Base-by-base conservation (phyloP, 2,329 filamentous ascomycete species). In the Hyphodiscus sp. region DNA sequence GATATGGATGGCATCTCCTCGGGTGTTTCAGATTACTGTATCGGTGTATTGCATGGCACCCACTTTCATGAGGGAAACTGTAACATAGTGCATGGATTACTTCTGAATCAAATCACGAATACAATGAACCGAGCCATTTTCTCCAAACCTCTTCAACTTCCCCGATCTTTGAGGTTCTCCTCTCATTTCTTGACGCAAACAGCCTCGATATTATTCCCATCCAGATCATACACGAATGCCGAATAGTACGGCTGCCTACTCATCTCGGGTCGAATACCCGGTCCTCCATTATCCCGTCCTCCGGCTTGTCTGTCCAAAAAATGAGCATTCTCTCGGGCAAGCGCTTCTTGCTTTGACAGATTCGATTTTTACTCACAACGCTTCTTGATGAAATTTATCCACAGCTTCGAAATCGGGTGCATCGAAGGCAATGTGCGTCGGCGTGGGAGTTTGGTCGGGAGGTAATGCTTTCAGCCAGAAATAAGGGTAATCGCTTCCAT, bases 141-240 rank as follows among this genome's bases (percentile, higher is more conserved):
- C 33, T 13, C 33, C 11, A 38, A 38, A 10, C 33, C 33, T 10
- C 11, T 4, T n/a, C 33, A 13, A 13, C 2, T 38, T 13, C 33
- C 33, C 33, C 13, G 11, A 38, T 15, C 16, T 38, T 38, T 5
- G 33, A 38, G 23, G 23, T 8, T 38, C 13, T 19, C 18, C 33
- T 16, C 45, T 55, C 18, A 56, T 52, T 58, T 59, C 41, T 47
- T 23, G 19, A 59, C 52, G 47, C 47, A 57, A 26, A 62, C 60
- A 51, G 60, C 58, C 47, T 62, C 58, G 49, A 62, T 59, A 44
- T 59, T 61, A 45, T 62, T 61, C 26, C 56, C 56, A 41, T 53
- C 58, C 1, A 45, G 18, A 45, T 61, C 54, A 15, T 52, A 45
- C 10, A 61, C 44, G 47, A 55, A 61, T 6, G 54, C 54, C 43